A percentile compares a stretch with the other conserved stretches of the same genome.
Conservation (phyloP, 805 yeast species). For the Candida maris region DNA sequence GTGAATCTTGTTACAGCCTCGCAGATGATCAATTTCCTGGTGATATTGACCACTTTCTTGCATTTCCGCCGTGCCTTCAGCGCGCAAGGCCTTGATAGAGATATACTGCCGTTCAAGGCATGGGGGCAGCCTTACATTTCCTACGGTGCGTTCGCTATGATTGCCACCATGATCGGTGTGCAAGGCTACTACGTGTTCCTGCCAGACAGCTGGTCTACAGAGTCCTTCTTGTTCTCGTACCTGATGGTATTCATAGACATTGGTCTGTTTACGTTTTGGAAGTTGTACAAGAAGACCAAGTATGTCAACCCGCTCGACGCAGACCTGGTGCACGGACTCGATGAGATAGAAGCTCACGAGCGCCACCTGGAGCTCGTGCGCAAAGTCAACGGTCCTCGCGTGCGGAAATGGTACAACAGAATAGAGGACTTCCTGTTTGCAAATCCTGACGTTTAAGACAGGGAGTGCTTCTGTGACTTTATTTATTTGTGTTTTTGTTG, state of each 20-base stretch:
- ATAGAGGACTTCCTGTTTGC: constrained; percentile 14
- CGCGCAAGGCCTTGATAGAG: constrained; percentile 49
- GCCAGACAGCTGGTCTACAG: constrained; percentile 60
- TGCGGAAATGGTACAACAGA: constrained; percentile 14
- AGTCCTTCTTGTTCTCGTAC: constrained; percentile 65
- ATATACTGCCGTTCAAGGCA: constrained; percentile 45
- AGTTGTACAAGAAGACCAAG: constrained; percentile 46
- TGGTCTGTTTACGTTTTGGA: constrained; percentile 48
- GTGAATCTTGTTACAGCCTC: constrained; percentile 69
- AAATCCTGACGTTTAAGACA: constrained; percentile 5
- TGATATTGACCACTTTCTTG: constrained; percentile 55
- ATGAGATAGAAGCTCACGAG: constrained; percentile 61
- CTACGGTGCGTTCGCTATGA: constrained; percentile 42
- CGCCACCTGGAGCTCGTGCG: constrained; percentile 13
- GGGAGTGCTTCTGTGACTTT: not conserved
- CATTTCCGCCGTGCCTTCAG: constrained; percentile 58
- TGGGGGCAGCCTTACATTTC: constrained; percentile 61
- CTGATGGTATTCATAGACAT: constrained; percentile 63
- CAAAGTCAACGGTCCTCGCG: constrained; percentile 7
- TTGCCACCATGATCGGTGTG: constrained; percentile 50
- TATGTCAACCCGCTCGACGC: constrained; percentile 44
- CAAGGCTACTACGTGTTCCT: constrained; percentile 71
- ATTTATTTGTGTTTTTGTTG: too few species aligned
- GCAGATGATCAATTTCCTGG: constrained; percentile 58
- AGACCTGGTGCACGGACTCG: constrained; percentile 51